Percentiles rank a stretch among this genome's conserved stretches.
Evolutionary conservation across 768 basidiomycete genomes (phyloP).

Genomic region (Podaxis pistillaris): DNA sequence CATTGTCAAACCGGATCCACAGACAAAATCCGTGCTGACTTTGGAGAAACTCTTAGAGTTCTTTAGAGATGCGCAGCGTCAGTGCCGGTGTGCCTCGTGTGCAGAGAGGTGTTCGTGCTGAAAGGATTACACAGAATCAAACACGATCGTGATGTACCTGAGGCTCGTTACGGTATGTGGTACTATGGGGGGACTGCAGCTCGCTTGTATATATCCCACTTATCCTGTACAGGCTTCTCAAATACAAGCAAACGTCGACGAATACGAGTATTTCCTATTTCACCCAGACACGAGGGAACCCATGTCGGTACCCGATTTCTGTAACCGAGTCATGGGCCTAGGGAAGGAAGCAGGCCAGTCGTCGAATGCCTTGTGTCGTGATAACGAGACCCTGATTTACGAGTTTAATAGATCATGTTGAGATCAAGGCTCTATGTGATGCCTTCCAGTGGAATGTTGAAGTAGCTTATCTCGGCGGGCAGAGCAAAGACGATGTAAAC

Average conservation of each 20-base stretch:
- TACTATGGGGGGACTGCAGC: neutral
- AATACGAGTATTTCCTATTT: slow-evolving; percentile 71
- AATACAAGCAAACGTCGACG: slow-evolving; percentile 61
- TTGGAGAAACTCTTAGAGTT: slow-evolving; percentile 7
- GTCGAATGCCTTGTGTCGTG: neutral
- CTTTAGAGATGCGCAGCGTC: slow-evolving; percentile 13
- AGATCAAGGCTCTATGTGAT: slow-evolving; percentile 73
- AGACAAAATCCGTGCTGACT: neutral
- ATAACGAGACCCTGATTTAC: neutral
- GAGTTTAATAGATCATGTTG: slow-evolving; percentile 61
- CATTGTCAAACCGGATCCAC: slow-evolving; percentile 23
- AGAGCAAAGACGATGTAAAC: slow-evolving; percentile 50
- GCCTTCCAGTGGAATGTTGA: slow-evolving; percentile 66
- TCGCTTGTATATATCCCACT: neutral
- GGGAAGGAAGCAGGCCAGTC: slow-evolving; percentile 73
- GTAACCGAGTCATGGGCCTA: slow-evolving; percentile 73
- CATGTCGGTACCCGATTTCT: slow-evolving; percentile 64
- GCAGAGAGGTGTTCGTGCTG: neutral
- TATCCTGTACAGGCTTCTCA: slow-evolving; percentile 53
- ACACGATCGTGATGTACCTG: slow-evolving; percentile 49
- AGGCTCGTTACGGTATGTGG: slow-evolving; percentile 65
- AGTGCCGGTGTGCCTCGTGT: neutral
- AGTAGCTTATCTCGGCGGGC: slow-evolving; percentile 82
- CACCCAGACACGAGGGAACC: slow-evolving; percentile 67
- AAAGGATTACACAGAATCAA: slow-evolving; percentile 1